Evolutionary conservation across 192 early-diverging fungal species (phyloP), one percentile per base, ranked within the genome.

Genomic region (Podila minutissima): DNA sequence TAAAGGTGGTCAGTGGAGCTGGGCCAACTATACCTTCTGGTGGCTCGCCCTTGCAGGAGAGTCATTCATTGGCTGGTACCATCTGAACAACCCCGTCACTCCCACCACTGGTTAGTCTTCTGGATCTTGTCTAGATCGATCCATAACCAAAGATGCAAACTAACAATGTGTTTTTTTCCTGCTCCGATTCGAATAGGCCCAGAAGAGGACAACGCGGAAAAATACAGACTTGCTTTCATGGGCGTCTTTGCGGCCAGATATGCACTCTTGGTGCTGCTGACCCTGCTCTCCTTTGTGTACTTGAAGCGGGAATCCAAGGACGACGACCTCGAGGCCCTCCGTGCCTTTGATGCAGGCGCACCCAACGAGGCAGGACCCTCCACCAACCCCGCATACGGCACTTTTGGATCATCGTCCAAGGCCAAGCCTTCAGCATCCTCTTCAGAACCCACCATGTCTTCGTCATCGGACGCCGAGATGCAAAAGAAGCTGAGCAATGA

Each of bases 11-110:
- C 69, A 82, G 65, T 90, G 87, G 87, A 77, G 84, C 55, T 88
- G 86, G 84, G 71, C 83, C 29, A 83, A 88, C 33, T 88, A 90
- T 82, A 46, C 55, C 2, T 91, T 91, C 51, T 91, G 88, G 87
- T 70, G 68, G 37, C 35, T 86, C 6, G 81, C 85, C 4, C 60
- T 82, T 22, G 35, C 84, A 5, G 74, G 82, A 4, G 90, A 91
- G 53, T 72, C 81, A 1, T 64, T 86, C 11, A 67, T 89, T 50
- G 78, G 81, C 22, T 87, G 61, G 66, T 58, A 62, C 35, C 75
- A 79, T 50, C 41, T 79, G n/a, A 70, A 79, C 12, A 64, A 37
- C 22, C 26, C 61, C 3, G 17, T 38, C 35, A 20, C 17, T n/a
- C 31, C 29, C 46, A n/a, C 57, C 22, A 49, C 60, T 41, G 73